These are phyloP conservation scores for Nadsonia starkeyi-henricii DNA, from an alignment of 1,139 yeast genomes.

Conservation along the genomic window DNA sequence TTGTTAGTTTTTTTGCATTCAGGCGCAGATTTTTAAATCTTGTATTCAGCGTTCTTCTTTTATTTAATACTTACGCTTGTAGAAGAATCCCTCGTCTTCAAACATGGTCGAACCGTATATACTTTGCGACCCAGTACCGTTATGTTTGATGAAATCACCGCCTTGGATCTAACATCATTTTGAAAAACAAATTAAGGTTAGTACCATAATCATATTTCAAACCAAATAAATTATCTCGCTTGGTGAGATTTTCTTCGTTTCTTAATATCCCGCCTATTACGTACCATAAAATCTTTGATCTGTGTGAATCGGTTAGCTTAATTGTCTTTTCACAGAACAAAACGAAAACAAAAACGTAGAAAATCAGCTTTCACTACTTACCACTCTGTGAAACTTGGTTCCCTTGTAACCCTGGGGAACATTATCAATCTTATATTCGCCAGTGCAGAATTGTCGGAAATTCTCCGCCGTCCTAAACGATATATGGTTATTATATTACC, in stretches of 20 bases:
- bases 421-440: slow-evolving; percentile 30
- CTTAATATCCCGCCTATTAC: background rate
- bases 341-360: background rate
- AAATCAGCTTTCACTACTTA: no score
- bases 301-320: background rate
- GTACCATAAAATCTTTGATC: slow-evolving; percentile 55
- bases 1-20: slow-evolving; percentile 2
- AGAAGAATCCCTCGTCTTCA: slow-evolving; percentile 70
- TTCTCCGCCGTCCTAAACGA: slow-evolving; percentile 31
- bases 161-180: slow-evolving; percentile 24
- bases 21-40: background rate
- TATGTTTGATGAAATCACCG: slow-evolving; percentile 30
- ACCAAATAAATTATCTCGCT: no score
- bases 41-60: background rate
- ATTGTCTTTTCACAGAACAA: background rate
- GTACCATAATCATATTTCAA: no score
- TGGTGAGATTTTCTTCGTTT: no score
- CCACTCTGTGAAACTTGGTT: slow-evolving; percentile 63
- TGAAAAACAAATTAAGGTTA: no score
- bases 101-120: slow-evolving; percentile 49
- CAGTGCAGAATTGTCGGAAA: slow-evolving; percentile 43
- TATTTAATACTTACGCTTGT: slow-evolving; percentile 38
- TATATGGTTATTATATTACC: background rate
- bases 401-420: slow-evolving; percentile 55
- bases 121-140: slow-evolving; percentile 32